These are phyloP conservation scores for Rhododendron henanense DNA, from an alignment of 148 eudicot genomes.

Conservation along the genomic window DNA sequence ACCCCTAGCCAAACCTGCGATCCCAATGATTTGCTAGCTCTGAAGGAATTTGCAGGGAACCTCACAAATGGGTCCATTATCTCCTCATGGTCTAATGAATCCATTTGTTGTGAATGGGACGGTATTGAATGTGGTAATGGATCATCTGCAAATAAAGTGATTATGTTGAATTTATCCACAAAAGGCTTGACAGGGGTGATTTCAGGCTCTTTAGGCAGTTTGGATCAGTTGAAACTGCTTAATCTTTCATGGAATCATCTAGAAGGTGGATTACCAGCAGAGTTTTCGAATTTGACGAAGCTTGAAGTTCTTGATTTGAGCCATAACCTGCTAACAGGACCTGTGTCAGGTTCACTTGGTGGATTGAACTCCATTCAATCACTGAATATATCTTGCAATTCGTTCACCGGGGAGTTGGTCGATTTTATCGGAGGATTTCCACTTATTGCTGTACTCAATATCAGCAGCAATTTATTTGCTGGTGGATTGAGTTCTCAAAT, in stretches of 20 bases:
- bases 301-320: constrained; percentile 63
- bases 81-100: constrained; percentile 40
- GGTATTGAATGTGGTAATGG: constrained; percentile 60
- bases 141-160: constrained; percentile 42
- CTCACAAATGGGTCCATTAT: constrained; percentile 47
- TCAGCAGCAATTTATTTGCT: constrained; percentile 59
- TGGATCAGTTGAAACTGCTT: constrained; percentile 48
- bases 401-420: constrained; percentile 46
- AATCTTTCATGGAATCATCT: constrained; percentile 68
- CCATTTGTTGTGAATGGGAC: constrained; percentile 71
- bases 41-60: constrained; percentile 67
- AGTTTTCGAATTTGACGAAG: constrained; percentile 45
- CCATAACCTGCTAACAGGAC: constrained; percentile 47
- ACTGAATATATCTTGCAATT: constrained; percentile 63
- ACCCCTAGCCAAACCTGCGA: constrained; percentile 47
- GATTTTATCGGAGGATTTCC: constrained; percentile 48
- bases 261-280: constrained; percentile 51
- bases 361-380: constrained; percentile 38
- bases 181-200: constrained; percentile 54
- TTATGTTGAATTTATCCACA: constrained; percentile 34
- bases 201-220: constrained; percentile 46
- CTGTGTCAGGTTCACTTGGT: constrained; percentile 29
- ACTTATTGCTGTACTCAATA: constrained; percentile 48
- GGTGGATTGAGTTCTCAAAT: constrained; percentile 49
- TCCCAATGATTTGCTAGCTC: constrained; percentile 51